Evolutionary conservation across 1,284 basidiomycete species (phyloP), one percentile per base, ranked within the genome.

Genomic region (Ustilago esculenta): DNA sequence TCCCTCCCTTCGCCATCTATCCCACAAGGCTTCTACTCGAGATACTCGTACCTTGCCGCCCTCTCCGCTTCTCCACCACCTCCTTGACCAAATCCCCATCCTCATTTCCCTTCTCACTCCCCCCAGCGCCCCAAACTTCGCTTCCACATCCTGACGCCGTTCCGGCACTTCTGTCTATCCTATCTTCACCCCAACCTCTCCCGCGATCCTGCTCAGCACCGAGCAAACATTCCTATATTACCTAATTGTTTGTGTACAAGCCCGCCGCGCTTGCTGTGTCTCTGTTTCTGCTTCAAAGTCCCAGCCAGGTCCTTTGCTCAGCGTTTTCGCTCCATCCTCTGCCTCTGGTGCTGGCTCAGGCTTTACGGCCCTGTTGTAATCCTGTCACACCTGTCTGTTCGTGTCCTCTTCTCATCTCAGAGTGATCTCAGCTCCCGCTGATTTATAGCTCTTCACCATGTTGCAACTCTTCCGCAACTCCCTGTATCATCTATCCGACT

Each of bases 381-480:
- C n/a, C 35, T 29, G 20, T 10, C 23, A 17, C n/a, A 41, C 20
- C 20, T 18, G 30, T 32, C 30, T 30, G 30, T 30, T 15, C 30
- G 20, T 17, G 1, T 15, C n/a, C 36, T 36, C 12, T 2, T 6
- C 23, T 23, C 2, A 7, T n/a, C 11, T 29, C 25, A 14, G 21
- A 12, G 17, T 30, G 8, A 9, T n/a, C 15, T 5, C 7, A 18
- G 6, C 12, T 17, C 17, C 12, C 17, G 32, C 37, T 27, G 4
- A 29, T 58, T 58, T 54, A 65, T 65, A 65, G 40, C 1, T 7
- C 1, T 24, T 30, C 46, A 43, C 11, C 32, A 65, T 58, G 61
- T 24, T 58, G 25, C 46, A 58, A 20, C 7, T 24, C 15, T 45
- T 65, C 27, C 61, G 54, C 55, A 42, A 41, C n/a, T 49, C 50